These are phyloP conservation scores for Apiotrichum sp. DNA, from an alignment of 1,284 basidiomycete species.

Conservation along the genomic window DNA sequence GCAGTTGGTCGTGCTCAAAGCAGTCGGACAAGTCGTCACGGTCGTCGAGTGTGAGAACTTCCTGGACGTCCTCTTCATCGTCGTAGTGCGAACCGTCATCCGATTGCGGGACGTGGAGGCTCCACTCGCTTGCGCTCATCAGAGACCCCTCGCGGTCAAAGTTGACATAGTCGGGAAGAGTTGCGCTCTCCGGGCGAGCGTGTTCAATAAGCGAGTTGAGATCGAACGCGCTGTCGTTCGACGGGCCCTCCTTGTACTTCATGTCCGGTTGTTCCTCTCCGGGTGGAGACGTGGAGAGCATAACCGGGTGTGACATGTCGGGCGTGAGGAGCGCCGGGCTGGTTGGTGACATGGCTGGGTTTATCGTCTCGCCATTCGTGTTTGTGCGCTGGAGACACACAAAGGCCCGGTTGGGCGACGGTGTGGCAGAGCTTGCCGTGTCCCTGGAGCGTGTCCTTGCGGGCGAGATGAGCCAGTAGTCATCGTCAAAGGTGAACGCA, in stretches of 20 bases:
- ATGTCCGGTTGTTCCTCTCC: too few relatives aligned
- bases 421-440: not conserved
- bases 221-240: not conserved
- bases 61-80: not conserved
- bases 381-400: not conserved
- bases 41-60: not conserved
- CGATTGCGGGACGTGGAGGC: not conserved
- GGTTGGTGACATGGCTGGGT: not conserved
- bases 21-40: too few relatives aligned
- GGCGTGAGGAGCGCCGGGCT: not conserved
- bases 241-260: not conserved
- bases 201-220: constrained; percentile 1
- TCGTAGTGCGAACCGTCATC: not conserved
- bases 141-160: not conserved
- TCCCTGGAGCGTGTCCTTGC: not conserved
- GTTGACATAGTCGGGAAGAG: not conserved
- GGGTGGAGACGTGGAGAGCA: not conserved
- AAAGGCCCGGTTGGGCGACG: too few relatives aligned
- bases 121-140: not conserved
- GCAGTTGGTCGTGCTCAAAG: too few relatives aligned
- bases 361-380: not conserved
- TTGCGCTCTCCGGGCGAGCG: not conserved
- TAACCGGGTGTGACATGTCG: not conserved
- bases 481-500: not conserved
- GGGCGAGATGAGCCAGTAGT: not conserved